Conservation (phyloP, 176 grass and related monocot species). For the Eleusine coracana region DNA sequence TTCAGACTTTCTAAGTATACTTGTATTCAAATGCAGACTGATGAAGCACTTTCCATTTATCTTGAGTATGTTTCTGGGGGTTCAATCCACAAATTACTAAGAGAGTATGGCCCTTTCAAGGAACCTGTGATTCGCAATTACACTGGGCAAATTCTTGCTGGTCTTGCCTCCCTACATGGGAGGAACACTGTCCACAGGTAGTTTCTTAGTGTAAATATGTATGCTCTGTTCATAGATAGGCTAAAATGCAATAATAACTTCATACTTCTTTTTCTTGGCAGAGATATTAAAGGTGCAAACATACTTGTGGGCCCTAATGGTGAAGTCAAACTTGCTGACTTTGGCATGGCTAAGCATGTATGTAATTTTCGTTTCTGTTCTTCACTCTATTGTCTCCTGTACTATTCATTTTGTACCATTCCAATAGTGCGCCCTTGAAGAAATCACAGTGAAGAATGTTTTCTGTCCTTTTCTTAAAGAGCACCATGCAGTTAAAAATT, state of each 20-base stretch:
- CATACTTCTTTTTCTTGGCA: slow-evolving; percentile 47
- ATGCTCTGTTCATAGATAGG: slow-evolving; percentile 22
- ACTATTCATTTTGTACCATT: not conserved
- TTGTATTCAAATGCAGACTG: slow-evolving; percentile 54
- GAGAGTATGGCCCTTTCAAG: slow-evolving; percentile 88
- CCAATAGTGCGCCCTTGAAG: not conserved
- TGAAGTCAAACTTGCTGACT: slow-evolving; percentile 98
- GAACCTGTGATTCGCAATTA: slow-evolving; percentile 86
- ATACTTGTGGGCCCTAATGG: slow-evolving; percentile 96
- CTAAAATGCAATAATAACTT: slow-evolving; percentile 24
- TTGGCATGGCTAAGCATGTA: slow-evolving; percentile 99
- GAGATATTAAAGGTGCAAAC: slow-evolving; percentile 99
- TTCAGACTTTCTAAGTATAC: slow-evolving; percentile 31
- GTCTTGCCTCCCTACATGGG: slow-evolving; percentile 86
- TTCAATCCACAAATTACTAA: slow-evolving; percentile 92
- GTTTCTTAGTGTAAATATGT: slow-evolving; percentile 20
- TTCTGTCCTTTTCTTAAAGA: slow-evolving; percentile 11
- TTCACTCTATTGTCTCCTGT: not conserved
- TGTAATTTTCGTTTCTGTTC: slow-evolving; percentile 39
- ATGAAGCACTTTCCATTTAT: slow-evolving; percentile 84
- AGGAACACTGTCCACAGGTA: slow-evolving; percentile 95
- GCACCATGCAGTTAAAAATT: slow-evolving; percentile 4
- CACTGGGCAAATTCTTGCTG: slow-evolving; percentile 89
- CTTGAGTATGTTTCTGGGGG: slow-evolving; percentile 93
- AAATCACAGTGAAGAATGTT: slow-evolving; percentile 10